Evolutionary conservation across 305 asterid genomes (phyloP).

Genomic region (Ajuga reptans): DNA sequence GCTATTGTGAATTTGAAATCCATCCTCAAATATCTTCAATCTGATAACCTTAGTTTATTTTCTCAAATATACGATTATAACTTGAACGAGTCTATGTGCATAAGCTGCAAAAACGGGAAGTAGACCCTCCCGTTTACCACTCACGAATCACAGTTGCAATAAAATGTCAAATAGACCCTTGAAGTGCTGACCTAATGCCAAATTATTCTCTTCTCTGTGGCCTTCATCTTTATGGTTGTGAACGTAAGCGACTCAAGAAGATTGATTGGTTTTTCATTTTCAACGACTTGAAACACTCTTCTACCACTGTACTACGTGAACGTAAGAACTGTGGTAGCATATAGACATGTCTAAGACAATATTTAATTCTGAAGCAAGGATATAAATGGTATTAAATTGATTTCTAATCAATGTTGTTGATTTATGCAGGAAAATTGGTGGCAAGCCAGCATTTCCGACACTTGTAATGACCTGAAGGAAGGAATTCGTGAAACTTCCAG

Average conservation of each 20-base stretch:
- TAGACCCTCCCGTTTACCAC: background rate
- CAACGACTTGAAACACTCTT: too few relatives aligned
- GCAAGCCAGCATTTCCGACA: background rate
- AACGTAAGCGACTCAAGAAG: background rate
- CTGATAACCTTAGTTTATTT: background rate
- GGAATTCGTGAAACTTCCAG: slow-evolving; percentile 3
- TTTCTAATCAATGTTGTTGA: background rate
- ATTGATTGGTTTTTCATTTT: background rate
- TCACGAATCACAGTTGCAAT: background rate
- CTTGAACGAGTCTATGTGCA: background rate
- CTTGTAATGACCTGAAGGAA: background rate
- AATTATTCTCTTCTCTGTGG: background rate
- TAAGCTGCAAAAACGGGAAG: background rate
- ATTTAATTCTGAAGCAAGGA: too few relatives aligned
- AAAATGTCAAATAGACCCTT: background rate
- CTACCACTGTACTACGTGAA: too few relatives aligned
- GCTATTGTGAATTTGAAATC: background rate
- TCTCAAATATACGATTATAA: background rate
- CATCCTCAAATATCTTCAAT: background rate
- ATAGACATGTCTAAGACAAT: too few relatives aligned
- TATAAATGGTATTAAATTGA: background rate
- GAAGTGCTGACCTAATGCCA: background rate
- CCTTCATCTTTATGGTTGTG: background rate
- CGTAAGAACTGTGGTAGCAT: too few relatives aligned
- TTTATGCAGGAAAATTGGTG: slow-evolving; percentile 9